Evolutionary conservation across 495 filamentous ascomycete species (phyloP), one percentile per base, ranked within the genome.

Genomic region (Sabuloglossum arenarium): DNA sequence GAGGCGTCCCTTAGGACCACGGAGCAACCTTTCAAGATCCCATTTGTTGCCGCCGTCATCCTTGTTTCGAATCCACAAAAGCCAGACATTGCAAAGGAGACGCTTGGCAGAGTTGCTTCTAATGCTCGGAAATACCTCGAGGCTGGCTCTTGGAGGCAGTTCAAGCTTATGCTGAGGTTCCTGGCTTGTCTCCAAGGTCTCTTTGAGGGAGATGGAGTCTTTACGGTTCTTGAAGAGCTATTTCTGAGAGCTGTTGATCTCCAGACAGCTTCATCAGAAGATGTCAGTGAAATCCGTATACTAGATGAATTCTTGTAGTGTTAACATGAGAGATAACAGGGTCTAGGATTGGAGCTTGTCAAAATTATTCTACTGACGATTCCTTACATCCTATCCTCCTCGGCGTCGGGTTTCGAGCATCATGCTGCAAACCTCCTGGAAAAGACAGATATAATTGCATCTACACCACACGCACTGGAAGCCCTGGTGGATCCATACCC

Each of bases 11-110:
- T 30, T 54, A 78, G 73, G 43, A 72, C 82, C 43, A 62, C 88
- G 23, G 91, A 99, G 69, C 91, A 99, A 68, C 90, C 93, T 0
- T 81, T 99, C 68, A 96, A 96, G 70, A 90, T 88, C 54, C 93
- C 91, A 1, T 96, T 95, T 65, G 74, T 91, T 54, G 88, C 88
- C 28, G 84, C 82, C 25, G 79, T 88, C 3, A 73, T 88, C 28
- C 72, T 95, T 51, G 76, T 85, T 46, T 72, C 79, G 57, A 91
- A 96, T 69, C 73, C 75, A 32, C 68, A 82, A 58, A 86, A 85
- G 56, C 74, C 80, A 23, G 84, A 90, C 59, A 70, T 91, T 34
- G 75, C 80, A 28, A 70, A 74, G 42, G 78, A 89, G 49, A 64
- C 90, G 14, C 67, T 96, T 31, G 71, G 66, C 34, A 79, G 77